These are phyloP conservation scores for Candida krabiensis DNA, from an alignment of 805 yeast species.

Conservation along the genomic window DNA sequence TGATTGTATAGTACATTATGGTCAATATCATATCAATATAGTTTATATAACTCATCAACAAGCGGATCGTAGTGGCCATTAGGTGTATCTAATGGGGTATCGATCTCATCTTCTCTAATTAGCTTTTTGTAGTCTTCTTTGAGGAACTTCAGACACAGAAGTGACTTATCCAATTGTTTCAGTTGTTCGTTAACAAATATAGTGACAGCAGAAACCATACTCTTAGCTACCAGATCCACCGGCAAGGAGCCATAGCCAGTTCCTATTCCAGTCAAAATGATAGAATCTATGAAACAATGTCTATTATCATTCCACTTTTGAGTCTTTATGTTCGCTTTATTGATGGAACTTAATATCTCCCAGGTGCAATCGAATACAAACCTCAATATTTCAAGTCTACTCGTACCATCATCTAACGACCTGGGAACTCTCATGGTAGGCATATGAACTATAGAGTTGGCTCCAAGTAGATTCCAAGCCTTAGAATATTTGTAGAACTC, in stretches of 20 bases:
- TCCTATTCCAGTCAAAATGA: slow-evolving; percentile 39
- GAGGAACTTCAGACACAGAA: slow-evolving; percentile 25
- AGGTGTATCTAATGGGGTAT: slow-evolving; percentile 1
- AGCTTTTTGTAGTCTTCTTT: slow-evolving; percentile 24
- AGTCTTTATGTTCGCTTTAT: slow-evolving; percentile 18
- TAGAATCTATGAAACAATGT: slow-evolving; percentile 22
- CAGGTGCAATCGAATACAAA: slow-evolving; percentile 39
- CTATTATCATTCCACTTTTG: slow-evolving; percentile 14
- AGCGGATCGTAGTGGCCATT: slow-evolving; percentile 14
- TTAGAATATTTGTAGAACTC: slow-evolving; percentile 19
- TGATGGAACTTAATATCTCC: slow-evolving; percentile 32
- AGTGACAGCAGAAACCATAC: slow-evolving; percentile 37
- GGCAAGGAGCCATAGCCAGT: slow-evolving; percentile 41
- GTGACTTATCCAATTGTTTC: slow-evolving; percentile 20
- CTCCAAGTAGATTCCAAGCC: slow-evolving; percentile 31
- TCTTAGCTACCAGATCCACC: slow-evolving; percentile 29
- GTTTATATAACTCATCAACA: slow-evolving; percentile 12
- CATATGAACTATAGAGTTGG: slow-evolving; percentile 34
- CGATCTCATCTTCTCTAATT: slow-evolving; percentile 12
- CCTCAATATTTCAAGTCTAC: slow-evolving; percentile 10
- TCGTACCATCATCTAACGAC: slow-evolving; percentile 8
- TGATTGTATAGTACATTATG: background rate
- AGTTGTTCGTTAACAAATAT: slow-evolving; percentile 23
- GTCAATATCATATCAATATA: slow-evolving; percentile 8
- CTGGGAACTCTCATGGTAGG: slow-evolving; percentile 43